Evolutionary conservation across 2,329 filamentous ascomycete genomes (phyloP).

Genomic region (Fusarium sp.): DNA sequence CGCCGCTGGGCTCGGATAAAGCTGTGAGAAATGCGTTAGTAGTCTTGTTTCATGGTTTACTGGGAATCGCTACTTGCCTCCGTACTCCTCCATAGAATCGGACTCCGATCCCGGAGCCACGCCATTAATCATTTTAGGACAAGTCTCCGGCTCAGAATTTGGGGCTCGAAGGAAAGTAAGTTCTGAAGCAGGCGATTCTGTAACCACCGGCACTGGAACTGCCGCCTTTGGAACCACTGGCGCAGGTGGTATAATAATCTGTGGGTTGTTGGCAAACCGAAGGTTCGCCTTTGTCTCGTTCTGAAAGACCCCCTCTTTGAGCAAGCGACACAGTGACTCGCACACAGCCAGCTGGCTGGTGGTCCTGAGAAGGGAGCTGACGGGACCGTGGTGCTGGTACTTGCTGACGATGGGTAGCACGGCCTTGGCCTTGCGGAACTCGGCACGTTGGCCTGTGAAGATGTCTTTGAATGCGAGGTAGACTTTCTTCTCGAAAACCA

Average conservation of each 20-base stretch:
- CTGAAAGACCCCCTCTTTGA: neutral
- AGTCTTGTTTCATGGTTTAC: neutral
- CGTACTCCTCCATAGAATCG: neutral
- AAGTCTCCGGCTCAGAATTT: too few species aligned
- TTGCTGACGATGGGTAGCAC: neutral
- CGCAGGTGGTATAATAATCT: too few species aligned
- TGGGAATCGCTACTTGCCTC: neutral
- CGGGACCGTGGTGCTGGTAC: neutral
- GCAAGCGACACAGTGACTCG: rapidly evolving
- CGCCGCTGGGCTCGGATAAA: neutral
- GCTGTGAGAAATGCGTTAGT: neutral
- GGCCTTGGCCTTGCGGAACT: rapidly evolving
- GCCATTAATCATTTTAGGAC: too few species aligned
- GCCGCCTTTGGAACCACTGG: too few species aligned
- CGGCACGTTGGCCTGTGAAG: neutral
- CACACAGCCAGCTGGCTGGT: neutral
- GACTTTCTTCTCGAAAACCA: neutral
- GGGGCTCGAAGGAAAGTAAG: too few species aligned
- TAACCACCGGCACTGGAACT: too few species aligned
- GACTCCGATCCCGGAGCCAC: too few species aligned
- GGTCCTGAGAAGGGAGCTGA: neutral
- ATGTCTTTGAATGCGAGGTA: constrained; percentile 2
- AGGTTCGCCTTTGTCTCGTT: neutral
- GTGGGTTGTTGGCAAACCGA: neutral
- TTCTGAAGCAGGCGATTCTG: too few species aligned